Percentiles rank a stretch among this genome's conserved stretches.
Conservation (phyloP, 2,329 filamentous ascomycete species). For the Geoglossum cookeanum region DNA sequence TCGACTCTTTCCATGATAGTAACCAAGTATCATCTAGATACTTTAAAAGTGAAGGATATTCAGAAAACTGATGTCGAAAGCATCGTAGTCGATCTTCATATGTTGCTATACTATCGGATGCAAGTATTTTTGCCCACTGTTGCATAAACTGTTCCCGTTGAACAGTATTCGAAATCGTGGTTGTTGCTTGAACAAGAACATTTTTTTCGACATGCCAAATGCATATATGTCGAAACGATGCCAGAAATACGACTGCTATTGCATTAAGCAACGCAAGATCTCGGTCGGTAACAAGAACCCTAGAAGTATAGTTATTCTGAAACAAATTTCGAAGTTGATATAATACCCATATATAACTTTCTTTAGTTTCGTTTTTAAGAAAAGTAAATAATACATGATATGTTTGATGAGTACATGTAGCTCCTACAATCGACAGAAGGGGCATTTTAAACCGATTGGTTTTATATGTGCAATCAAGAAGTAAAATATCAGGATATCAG, state of each 20-base stretch:
- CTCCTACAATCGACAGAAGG: neutral
- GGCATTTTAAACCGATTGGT: slow-evolving; percentile 1
- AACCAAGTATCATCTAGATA: neutral
- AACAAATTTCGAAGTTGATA: neutral
- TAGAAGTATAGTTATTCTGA: neutral
- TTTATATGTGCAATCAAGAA: slow-evolving; percentile 3
- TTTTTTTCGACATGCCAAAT: slow-evolving; percentile 3
- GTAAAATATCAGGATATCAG: neutral
- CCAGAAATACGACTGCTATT: neutral
- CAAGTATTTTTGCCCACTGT: neutral
- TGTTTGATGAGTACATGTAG: neutral
- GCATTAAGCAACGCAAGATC: neutral
- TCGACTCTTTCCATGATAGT: neutral
- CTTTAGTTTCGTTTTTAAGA: neutral
- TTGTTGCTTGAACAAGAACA: neutral
- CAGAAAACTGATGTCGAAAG: neutral
- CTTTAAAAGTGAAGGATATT: neutral
- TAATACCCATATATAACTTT: slow-evolving; percentile 1
- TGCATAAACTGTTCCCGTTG: neutral
- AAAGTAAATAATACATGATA: neutral
- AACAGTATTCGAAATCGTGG: neutral
- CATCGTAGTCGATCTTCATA: too few species aligned
- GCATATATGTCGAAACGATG: neutral
- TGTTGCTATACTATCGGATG: neutral
- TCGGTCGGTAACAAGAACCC: neutral